Base-by-base conservation (phyloP, 2,329 filamentous ascomycete genomes). In the Didymella pinodella region DNA sequence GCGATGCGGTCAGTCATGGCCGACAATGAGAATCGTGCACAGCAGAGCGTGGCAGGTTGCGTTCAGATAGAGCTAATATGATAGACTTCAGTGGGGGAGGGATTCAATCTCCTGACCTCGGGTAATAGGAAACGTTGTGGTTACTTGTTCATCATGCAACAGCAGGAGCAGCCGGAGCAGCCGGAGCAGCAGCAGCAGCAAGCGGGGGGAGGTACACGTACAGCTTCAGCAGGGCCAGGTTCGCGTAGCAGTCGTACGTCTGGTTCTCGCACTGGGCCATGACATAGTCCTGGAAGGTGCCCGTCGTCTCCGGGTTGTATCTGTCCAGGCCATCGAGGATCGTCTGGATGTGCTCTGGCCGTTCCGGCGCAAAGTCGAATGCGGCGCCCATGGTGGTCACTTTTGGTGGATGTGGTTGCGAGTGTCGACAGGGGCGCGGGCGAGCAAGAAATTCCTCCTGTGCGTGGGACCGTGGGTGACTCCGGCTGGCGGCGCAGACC, bases 101-200 rank as follows among this genome's bases (percentile, higher is more conserved):
- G 82, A 83, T 86, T 85, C 83, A 83, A 74, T 78, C 79, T 80
- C 81, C 80, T 78, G 82, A 81, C 79, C 80, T 96, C 92, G 91
- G 92, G 87, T 96, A 97, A 97, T 96, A 97, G 92, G 91, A 96
- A 97, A 97, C 92, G 92, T 96, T 90, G 80, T 81, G 87, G 82
- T 76, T 77, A 71, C 79, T 84, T 82, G 79, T 85, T 92, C 91
- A 93, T 96, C 91, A 92, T 85, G 70, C 53, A 68, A 71, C 54
- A 57, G 2, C 22, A 22, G 22, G 22, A 2, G 22, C 22, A 22
- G 22, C 22, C 1, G 22, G 22, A 22, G 22, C 22, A 22, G 31
- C 11, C 18, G 4, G 14, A 28, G 25, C 18, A 22, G 22, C 22
- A 22, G 31, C 11, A 28, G 4, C 22, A 28, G 25, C 18, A 58